Conservation (phyloP, 2,329 filamentous ascomycete species). For the Byssoonygena ceratinophila region DNA sequence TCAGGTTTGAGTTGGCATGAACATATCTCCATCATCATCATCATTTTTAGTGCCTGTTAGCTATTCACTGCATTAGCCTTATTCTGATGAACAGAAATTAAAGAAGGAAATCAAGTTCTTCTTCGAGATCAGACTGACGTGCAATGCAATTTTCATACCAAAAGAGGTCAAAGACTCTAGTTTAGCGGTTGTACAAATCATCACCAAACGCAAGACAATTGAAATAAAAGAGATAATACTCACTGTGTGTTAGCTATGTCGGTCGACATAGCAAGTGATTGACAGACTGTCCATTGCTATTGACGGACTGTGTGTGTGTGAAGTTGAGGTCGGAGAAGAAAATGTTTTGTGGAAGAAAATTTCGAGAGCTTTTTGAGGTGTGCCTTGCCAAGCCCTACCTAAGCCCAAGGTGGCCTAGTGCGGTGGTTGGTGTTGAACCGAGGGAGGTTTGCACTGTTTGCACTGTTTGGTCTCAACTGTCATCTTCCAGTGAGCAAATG, state of each 20-base stretch:
- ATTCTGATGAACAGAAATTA: background rate
- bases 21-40: background rate
- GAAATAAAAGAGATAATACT: constrained; percentile 18
- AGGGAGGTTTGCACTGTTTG: constrained; percentile 13
- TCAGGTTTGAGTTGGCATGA: background rate
- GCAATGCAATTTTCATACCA: constrained; percentile 69
- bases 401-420: background rate
- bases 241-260: constrained; percentile 21
- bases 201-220: constrained; percentile 44
- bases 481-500: too few relatives aligned
- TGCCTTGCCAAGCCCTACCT: background rate
- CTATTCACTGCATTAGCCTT: background rate
- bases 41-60: background rate
- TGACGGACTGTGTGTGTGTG: constrained; percentile 12
- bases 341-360: constrained; percentile 17
- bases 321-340: constrained; percentile 17
- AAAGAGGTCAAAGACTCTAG: constrained; percentile 93
- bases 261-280: background rate
- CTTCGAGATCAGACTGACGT: constrained; percentile 73
- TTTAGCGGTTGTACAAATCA: constrained; percentile 76
- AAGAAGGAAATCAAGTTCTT: background rate
- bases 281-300: constrained; percentile 18
- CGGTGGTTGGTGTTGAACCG: background rate
- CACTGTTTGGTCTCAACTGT: too few relatives aligned
- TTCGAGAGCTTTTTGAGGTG: constrained; percentile 15